phyloP scores from a whole-genome alignment of 164 flowering plant species.

The Chimonanthus praecox region DNA sequence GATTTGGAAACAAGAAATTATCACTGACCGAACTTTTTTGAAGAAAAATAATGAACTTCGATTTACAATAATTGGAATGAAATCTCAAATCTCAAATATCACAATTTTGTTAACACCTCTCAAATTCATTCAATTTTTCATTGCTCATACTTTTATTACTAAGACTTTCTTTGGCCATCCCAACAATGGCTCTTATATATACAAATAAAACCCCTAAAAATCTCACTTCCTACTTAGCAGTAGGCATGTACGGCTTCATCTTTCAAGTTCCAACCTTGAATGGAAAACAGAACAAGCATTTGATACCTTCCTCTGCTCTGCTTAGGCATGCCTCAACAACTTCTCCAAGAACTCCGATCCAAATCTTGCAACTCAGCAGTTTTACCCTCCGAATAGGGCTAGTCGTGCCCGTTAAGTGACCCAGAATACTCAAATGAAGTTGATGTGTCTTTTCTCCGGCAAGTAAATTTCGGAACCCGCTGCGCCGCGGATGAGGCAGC shows the following conservation, averaged over 20 bases:
- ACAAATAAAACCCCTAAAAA: no score
- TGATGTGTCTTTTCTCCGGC: neutral
- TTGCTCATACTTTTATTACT: no score
- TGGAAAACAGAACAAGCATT: neutral
- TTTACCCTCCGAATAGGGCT: neutral
- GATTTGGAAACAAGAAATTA: no score
- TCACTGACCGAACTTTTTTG: no score
- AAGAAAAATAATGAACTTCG: no score
- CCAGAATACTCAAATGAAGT: neutral
- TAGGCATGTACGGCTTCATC: neutral
- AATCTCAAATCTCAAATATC: no score
- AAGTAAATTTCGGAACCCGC: neutral
- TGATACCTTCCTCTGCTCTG: neutral
- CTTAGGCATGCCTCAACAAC: neutral
- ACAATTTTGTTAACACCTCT: no score
- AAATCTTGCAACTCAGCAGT: neutral
- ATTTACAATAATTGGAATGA: no score
- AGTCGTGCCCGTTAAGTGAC: neutral
- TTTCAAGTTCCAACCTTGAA: neutral
- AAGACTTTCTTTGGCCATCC: no score
- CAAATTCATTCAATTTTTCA: no score
- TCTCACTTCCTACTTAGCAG: neutral
- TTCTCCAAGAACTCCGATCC: neutral
- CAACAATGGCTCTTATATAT: no score
- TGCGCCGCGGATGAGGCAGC: neutral